Percentiles rank a stretch among this genome's conserved stretches.
phyloP scores from a whole-genome alignment of 805 yeast species.

The Spathaspora hagerdaliae region DNA sequence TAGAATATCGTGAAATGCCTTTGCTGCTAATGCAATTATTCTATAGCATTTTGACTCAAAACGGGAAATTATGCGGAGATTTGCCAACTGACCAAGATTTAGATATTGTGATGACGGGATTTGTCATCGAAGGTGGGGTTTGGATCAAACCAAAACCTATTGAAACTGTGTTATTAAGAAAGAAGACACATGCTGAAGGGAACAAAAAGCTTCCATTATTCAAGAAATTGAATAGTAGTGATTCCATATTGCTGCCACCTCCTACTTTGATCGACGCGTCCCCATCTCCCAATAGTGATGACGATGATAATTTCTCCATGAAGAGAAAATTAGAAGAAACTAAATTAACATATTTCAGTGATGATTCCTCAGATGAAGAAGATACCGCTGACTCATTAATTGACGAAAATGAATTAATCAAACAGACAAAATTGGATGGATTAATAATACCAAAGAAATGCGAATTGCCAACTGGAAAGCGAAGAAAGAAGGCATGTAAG shows the following conservation, averaged over 20 bases:
- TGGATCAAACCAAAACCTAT: constrained; percentile 56
- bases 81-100: constrained; percentile 48
- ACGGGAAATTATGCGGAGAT: constrained; percentile 52
- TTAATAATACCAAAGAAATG: constrained; percentile 59
- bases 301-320: constrained; percentile 38
- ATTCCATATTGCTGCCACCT: constrained; percentile 1
- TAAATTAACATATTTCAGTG: constrained; percentile 55
- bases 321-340: constrained; percentile 42
- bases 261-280: constrained; percentile 44
- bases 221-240: constrained; percentile 10
- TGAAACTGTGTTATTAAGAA: constrained; percentile 25
- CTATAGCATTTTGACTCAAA: constrained; percentile 32
- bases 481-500: constrained; percentile 91
- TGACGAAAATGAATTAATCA: constrained; percentile 39
- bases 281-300: constrained; percentile 23
- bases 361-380: constrained; percentile 40
- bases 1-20: constrained; percentile 38
- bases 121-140: constrained; percentile 39
- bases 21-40: constrained; percentile 41
- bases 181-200: constrained; percentile 7
- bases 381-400: constrained; percentile 15
- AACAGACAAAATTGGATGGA: constrained; percentile 18
- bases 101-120: constrained; percentile 66
- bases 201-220: constrained; percentile 15
- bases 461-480: constrained; percentile 47